Evolutionary conservation across 2,329 filamentous ascomycete species (phyloP).

Genomic region (Colletotrichum falcatum): DNA sequence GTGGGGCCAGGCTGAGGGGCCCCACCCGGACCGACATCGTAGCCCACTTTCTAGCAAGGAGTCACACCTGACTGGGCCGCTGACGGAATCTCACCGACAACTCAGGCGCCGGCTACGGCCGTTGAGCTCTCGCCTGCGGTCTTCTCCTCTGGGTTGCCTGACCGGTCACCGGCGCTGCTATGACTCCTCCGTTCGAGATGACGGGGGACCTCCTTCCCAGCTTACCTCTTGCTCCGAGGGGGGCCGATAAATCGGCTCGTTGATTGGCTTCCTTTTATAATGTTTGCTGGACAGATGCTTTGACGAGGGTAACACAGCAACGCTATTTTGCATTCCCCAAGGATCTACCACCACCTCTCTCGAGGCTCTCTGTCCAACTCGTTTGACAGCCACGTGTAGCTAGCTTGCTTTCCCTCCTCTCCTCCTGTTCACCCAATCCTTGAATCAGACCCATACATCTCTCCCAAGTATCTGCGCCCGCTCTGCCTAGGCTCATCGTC

Average conservation of each 20-base stretch:
- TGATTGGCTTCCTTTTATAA: conserved; percentile 2
- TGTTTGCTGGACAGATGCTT: background rate
- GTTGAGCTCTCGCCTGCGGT: conserved; percentile 8
- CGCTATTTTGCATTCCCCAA: conserved; percentile 19
- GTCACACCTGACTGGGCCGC: conserved; percentile 34
- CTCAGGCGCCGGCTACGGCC: conserved; percentile 37
- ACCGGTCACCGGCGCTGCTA: conserved; percentile 20
- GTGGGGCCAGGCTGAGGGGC: conserved; percentile 10
- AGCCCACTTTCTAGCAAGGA: conserved; percentile 24
- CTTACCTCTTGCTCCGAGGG: background rate
- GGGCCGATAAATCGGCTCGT: background rate
- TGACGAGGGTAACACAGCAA: conserved; percentile 26
- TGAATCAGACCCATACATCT: background rate
- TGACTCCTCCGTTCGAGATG: conserved; percentile 20
- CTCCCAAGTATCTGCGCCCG: background rate
- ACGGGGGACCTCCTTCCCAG: background rate
- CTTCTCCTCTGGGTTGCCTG: conserved; percentile 16
- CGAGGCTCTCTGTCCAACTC: background rate
- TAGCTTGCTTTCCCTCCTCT: background rate
- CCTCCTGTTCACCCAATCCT: background rate
- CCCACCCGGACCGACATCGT: conserved; percentile 31
- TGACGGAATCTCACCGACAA: conserved; percentile 33
- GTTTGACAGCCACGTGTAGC: background rate
- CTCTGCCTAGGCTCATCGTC: conserved; percentile 18
- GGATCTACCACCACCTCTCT: conserved; percentile 4